Base-by-base conservation (phyloP, 75 land plant species). In the Gnetum montanum region DNA sequence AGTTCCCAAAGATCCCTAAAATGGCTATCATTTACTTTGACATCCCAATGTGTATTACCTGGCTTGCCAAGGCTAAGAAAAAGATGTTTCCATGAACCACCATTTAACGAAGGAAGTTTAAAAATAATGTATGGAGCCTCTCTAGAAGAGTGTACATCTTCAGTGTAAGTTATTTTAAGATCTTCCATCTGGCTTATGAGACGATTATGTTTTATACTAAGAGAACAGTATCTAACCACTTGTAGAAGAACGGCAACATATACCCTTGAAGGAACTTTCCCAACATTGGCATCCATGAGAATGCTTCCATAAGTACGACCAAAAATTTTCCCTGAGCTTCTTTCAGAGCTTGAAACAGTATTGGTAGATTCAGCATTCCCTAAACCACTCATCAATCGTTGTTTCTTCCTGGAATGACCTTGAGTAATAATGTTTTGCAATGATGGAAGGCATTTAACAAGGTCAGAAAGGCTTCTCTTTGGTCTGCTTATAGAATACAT, bases 11-110 rank as follows among this genome's bases (percentile, higher is more conserved):
- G 67, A 47, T 87, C 90, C 38, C 65, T 70, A 54, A 88, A 84
- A 60, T 94, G 78, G 25, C 66, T 60, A 48, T 94, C 99, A 64
- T 55, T 63, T 20, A 95, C 76, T 68, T 81, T 77, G 31, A 90
- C 97, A 68, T 85, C 78, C 99, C 99, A 95, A 46, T 54, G 76
- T 70, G 78, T 72, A 69, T 79, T 86, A 33, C 99, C 99, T 60
- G 96, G 88, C 47, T 72, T 86, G 10, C 96, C 99, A 61, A 90
- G 85, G 33, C 86, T 75, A 67, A 95, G 72, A 73, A 79, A 81
- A 58, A 86, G 81, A 26, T 78, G 79, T 47, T 75, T 82, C 99
- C 99, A 90, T 57, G 83, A 77, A 71, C 66, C 75, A 34, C 72
- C 89, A 30, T 59, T 63, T 29, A 78, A 72, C 40, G 78, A 74